A percentile compares a stretch with the other conserved stretches of the same genome.
These are phyloP conservation scores for Cymbopogon flexuosus DNA, from an alignment of 202 grass and related monocot genomes.

Conservation along the genomic window DNA sequence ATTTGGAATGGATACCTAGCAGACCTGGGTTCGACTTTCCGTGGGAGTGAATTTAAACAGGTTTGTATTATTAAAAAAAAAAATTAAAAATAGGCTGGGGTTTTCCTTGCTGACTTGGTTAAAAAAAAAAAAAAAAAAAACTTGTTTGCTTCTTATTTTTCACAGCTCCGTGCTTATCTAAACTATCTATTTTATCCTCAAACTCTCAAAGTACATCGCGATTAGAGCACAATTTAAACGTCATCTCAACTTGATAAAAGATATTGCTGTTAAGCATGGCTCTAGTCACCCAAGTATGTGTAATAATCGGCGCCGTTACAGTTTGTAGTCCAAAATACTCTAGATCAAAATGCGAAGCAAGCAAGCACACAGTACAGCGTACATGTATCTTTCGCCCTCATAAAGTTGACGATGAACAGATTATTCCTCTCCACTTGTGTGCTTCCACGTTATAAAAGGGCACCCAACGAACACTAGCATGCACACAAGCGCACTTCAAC, in stretches of 20 bases:
- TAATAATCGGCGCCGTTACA: not conserved
- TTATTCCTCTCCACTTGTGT: not conserved
- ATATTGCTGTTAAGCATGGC: no score
- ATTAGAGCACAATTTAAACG: no score
- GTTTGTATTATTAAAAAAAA: no score
- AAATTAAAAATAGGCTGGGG: no score
- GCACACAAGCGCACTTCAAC: not conserved
- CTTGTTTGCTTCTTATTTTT: not conserved
- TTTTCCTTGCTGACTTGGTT: no score
- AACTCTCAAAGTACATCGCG: not conserved
- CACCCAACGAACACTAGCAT: not conserved
- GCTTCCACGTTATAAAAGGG: conserved; percentile 20
- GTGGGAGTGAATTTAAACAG: no score
- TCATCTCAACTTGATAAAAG: no score
- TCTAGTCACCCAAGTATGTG: not conserved
- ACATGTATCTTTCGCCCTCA: not conserved
- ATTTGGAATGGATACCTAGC: no score
- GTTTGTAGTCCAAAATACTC: not conserved
- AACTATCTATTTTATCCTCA: not conserved
- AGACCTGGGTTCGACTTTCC: no score
- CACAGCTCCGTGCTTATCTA: not conserved
- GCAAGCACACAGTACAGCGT: not conserved
- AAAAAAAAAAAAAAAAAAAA: no score
- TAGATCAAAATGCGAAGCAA: not conserved
- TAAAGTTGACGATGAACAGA: not conserved